These are phyloP conservation scores for Hansenula sp. DNA, from an alignment of 1,139 yeast genomes.

Conservation along the genomic window DNA sequence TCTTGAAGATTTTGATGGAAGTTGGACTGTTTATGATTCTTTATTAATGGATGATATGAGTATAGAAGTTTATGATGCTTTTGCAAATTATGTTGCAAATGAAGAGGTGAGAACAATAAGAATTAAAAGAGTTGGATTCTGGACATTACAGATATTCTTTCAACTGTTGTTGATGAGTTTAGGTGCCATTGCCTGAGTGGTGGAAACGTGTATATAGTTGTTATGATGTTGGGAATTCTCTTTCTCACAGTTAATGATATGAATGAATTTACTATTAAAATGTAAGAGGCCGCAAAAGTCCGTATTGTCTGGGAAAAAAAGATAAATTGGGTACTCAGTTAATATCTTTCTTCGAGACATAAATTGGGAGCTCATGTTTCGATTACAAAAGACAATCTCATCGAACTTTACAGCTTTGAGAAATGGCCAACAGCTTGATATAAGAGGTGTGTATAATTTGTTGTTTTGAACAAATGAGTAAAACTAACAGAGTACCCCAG, in stretches of 20 bases:
- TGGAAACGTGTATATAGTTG: neutral
- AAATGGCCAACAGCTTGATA: slow-evolving; percentile 15
- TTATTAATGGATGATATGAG: slow-evolving; percentile 88
- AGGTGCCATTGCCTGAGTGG: slow-evolving; percentile 45
- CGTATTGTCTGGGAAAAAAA: too few relatives aligned
- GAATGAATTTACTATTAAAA: too few relatives aligned
- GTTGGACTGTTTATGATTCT: slow-evolving; percentile 95
- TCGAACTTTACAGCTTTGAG: slow-evolving; percentile 4
- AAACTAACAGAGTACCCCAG: slow-evolving; percentile 4
- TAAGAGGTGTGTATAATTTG: slow-evolving; percentile 12
- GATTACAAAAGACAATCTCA: neutral
- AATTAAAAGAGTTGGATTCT: slow-evolving; percentile 81
- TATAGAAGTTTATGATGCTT: slow-evolving; percentile 85
- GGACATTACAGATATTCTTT: slow-evolving; percentile 83
- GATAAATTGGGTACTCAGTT: too few relatives aligned
- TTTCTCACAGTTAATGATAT: neutral
- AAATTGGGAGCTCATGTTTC: neutral
- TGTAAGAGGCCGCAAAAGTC: neutral
- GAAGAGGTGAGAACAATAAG: slow-evolving; percentile 73
- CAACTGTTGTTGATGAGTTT: slow-evolving; percentile 80
- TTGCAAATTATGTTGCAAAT: slow-evolving; percentile 83
- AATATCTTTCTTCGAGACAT: neutral
- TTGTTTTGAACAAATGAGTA: neutral
- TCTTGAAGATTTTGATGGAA: slow-evolving; percentile 81
- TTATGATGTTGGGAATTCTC: neutral